Evolutionary conservation across 2,329 filamentous ascomycete genomes (phyloP), one percentile per base, ranked within the genome.

Genomic region (Fusarium incarnatum): DNA sequence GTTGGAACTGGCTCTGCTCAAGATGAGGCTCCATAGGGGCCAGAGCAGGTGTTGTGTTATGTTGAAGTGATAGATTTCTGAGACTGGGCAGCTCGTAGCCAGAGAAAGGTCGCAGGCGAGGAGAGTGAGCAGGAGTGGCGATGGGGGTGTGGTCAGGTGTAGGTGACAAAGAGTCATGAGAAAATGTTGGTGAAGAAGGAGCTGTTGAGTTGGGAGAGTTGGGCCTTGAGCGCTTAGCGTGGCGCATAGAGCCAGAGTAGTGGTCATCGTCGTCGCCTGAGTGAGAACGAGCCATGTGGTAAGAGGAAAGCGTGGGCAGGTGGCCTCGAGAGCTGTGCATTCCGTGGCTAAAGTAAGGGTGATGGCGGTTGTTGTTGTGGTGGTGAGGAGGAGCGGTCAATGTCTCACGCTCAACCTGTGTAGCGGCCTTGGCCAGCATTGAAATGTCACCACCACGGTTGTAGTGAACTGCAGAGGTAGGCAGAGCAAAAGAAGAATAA

Each of bases 121-220:
- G 96, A 20, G 94, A 98, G 81, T 98, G 96, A 45, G 94, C 95
- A 7, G 95, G 95, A 8, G 95, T 99, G 28, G 94, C 95, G 59
- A 98, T 89, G n/a, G 95, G 95, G n/a, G 96, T 98, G 84, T 98
- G 94, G 77, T 98, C 95, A 13, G 95, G 96, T 3, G 95, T 99
- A 7, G 95, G 96, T 12, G 95, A 98, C 48, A 95, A 87, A 13
- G 95, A 98, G 81, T 97, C 94, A 82, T 98, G 94, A 4, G 95
- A 98, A 80, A 98, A 97, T 6, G 94, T 98, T 27, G 95, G 95
- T 32, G 95, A 98, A 27, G 95, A 97, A 22, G 96, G 96, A 49
- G 95, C 95, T 4, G 95, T 98, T 11, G 94, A 98, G 82, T 97
- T 94, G 56, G 95, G 96, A 37, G 95, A 98, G 79, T 94, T 96